Evolutionary conservation across 257 asterid genomes (phyloP).

Genomic region (Vinca minor): DNA sequence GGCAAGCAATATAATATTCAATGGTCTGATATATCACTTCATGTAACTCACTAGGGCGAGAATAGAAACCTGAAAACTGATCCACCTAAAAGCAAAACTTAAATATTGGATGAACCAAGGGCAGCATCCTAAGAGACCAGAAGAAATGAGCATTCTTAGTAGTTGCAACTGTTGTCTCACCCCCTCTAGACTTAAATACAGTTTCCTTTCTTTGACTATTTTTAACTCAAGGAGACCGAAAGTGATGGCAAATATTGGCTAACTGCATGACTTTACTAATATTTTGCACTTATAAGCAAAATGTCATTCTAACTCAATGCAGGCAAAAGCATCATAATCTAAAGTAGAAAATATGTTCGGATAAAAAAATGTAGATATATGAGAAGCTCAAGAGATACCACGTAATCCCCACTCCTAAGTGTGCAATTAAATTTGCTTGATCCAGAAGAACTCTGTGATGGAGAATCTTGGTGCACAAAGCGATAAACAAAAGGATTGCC

Average conservation of each 20-base stretch:
- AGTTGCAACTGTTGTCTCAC: neutral
- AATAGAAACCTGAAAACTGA: neutral
- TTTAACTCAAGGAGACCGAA: too few species aligned
- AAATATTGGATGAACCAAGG: neutral
- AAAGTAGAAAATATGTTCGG: neutral
- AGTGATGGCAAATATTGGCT: too few species aligned
- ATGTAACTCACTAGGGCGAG: neutral
- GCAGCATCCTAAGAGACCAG: neutral
- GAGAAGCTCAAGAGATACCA: constrained; percentile 42
- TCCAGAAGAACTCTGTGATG: constrained; percentile 30
- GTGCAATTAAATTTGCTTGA: constrained; percentile 27
- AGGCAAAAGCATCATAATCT: neutral
- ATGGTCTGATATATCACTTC: neutral
- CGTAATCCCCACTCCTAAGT: constrained; percentile 75
- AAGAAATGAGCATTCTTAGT: neutral
- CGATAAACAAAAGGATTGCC: constrained; percentile 53
- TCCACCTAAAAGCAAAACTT: neutral
- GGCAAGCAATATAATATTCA: neutral
- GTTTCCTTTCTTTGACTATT: neutral
- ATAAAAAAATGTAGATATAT: constrained; percentile 6
- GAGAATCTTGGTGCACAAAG: constrained; percentile 43
- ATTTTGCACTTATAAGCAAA: neutral
- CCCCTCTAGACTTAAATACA: neutral
- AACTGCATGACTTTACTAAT: neutral
- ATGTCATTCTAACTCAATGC: neutral